phyloP scores from a whole-genome alignment of 2,329 filamentous ascomycete genomes.

The Zalaria sp. region DNA sequence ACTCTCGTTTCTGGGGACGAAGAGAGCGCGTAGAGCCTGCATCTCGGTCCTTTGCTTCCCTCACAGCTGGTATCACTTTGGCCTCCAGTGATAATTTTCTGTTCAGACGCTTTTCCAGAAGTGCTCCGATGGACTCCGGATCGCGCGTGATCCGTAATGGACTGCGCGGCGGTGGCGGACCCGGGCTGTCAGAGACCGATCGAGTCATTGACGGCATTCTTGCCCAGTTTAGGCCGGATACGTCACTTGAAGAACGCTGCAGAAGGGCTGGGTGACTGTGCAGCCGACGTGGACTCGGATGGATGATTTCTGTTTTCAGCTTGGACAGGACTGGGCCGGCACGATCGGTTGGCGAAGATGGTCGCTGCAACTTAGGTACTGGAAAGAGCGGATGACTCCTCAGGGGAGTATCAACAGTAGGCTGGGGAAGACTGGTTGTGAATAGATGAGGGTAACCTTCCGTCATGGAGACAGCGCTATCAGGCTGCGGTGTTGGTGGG shows the following conservation, averaged over 20 bases:
- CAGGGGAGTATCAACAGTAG: slow-evolving; percentile 3
- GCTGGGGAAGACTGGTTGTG: not conserved
- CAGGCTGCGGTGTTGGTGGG: slow-evolving; percentile 13
- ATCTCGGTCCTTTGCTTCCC: too few relatives aligned
- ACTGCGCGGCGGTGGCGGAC: slow-evolving; percentile 19
- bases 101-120: not conserved
- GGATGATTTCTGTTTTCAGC: not conserved
- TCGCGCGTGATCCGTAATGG: slow-evolving; percentile 12
- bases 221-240: slow-evolving; percentile 10
- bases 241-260: slow-evolving; percentile 17
- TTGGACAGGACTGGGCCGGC: not conserved
- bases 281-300: slow-evolving; percentile 11
- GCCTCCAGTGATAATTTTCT: not conserved
- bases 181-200: slow-evolving; percentile 16
- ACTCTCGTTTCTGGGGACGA: too few relatives aligned
- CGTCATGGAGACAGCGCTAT: not conserved
- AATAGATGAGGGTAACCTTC: not conserved
- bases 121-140: slow-evolving; percentile 1
- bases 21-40: too few relatives aligned
- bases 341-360: not conserved
- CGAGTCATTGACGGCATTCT: slow-evolving; percentile 2
- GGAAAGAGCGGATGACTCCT: slow-evolving; percentile 2
- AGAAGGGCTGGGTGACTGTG: slow-evolving; percentile 15
- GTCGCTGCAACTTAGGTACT: not conserved
- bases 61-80: too few relatives aligned